These are phyloP conservation scores for Coprinellus micaceus DNA, from an alignment of 768 basidiomycete genomes.

Conservation along the genomic window DNA sequence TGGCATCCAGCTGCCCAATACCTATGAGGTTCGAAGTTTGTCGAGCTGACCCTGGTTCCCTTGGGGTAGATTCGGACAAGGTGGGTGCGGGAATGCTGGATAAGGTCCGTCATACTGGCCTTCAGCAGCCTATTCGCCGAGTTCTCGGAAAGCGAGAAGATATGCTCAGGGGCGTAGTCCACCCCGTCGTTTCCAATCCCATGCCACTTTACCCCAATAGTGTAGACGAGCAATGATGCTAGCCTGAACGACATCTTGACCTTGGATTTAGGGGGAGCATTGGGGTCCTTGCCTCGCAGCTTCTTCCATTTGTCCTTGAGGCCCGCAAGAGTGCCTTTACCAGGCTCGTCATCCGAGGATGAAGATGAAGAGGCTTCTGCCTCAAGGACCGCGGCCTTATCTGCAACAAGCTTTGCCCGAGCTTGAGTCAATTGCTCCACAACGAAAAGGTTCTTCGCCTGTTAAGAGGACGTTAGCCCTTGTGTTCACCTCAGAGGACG, in stretches of 20 bases:
- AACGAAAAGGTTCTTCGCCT: conserved; percentile 81
- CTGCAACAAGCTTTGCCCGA: conserved; percentile 48
- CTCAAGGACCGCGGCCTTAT: conserved; percentile 65
- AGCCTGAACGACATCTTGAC: conserved; percentile 73
- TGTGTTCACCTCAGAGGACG: too few relatives aligned
- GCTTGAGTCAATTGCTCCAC: conserved; percentile 76
- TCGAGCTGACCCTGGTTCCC: conserved; percentile 74
- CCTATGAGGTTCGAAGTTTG: conserved; percentile 84
- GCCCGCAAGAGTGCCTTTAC: conserved; percentile 13
- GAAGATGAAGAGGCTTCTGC: conserved; percentile 19
- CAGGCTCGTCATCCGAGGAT: conserved; percentile 14
- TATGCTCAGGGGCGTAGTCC: conserved; percentile 79
- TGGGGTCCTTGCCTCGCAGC: conserved; percentile 24
- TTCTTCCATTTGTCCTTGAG: conserved; percentile 25
- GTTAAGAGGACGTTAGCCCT: neutral
- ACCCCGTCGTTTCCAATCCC: conserved; percentile 80
- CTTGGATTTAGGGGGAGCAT: conserved; percentile 35
- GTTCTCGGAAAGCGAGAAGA: conserved; percentile 90
- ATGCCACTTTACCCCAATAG: conserved; percentile 91
- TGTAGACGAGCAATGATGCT: conserved; percentile 81
- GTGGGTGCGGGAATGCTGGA: conserved; percentile 84
- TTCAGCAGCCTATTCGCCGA: conserved; percentile 75
- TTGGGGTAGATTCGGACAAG: conserved; percentile 85
- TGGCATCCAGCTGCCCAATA: conserved; percentile 91
- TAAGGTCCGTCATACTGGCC: conserved; percentile 61